Evolutionary conservation across 495 filamentous ascomycete genomes (phyloP), one percentile per base, ranked within the genome.

Genomic region (Penicillium maclennaniae): DNA sequence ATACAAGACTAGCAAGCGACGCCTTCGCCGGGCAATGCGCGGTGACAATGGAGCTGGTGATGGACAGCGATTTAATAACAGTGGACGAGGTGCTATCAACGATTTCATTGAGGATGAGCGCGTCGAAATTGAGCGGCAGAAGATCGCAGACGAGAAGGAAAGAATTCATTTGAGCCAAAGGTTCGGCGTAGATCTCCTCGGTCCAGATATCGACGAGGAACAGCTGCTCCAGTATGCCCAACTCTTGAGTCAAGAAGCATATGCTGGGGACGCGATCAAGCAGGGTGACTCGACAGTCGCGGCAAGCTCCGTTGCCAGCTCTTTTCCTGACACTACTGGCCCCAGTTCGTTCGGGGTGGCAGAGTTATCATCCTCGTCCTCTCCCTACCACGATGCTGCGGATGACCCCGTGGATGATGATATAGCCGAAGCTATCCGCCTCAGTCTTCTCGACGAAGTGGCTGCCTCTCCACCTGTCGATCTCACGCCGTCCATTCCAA

Each of bases 161-260:
- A 79, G 81, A 34, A 71, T 82, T 25, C 78, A 82, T 37, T 78
- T 95, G 34, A 86, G 83, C 15, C 83, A 82, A 21, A 82, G 95
- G 34, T 95, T 97, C 58, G 90, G 89, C 8, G 76, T 91, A 14
- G 90, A 91, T 49, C 66, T 93, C 4, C 80, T 87, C 9, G 90
- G 87, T 12, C 74, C 76, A 1, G 83, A 80, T 42, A 74, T 91
- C 16, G 90, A 75, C 46, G 92, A 97, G 62, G 92, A 97, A 54
- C 91, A 98, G 61, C 82, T 92, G 38, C 56, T 98, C 27, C 87
- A 84, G 12, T 98, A 97, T 67, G 93, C 92, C 2, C 83, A 86
- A 47, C 81, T 97, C 75, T 71, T 98, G 17, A 95, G 89, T 43
- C 80, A 92, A 59, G 95, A 98, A 68, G 71, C 83, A 0, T 85